Base-by-base conservation (phyloP, 208 protist genomes). In the Trypanosoma cruzi region DNA sequence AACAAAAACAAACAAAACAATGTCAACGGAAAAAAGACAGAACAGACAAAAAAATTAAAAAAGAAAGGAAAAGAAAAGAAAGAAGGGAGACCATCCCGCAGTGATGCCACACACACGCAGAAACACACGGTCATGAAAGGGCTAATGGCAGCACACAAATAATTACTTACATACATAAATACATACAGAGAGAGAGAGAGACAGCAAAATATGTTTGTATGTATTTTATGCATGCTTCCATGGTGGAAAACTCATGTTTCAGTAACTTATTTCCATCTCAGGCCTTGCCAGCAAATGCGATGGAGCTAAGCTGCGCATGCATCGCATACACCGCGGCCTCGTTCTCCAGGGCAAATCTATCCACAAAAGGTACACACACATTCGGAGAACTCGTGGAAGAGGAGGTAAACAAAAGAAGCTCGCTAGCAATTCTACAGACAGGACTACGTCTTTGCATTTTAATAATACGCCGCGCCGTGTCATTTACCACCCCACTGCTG, bases 301-400 rank as follows among this genome's bases (percentile, higher is more conserved):
- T 78, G 16, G 49, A 46, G 22, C 63, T 78, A 7, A 82, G 71
- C 46, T 77, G 42, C 36, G 65, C 44, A 37, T 74, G 31, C 53
- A 82, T 40, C 1, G 56, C 46, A 49, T 50, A 40, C 31, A 77
- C 62, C 34, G 48, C 40, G 1, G 16, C 55, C 61, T 8, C 50
- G 58, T 77, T 66, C 34, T 52, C 48, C 28, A 65, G n/a, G 16
- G 34, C 49, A 22, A 48, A 31, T 50, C n/a, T 24, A 49, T 75
- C 70, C 0, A 69, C 55, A 66, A 75, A 75, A 7, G 46, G 53
- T 13, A 58, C 24, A 26, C n/a, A 5, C 63, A 73, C 59, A 46
- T 57, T 65, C 29, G 67, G 40, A 26, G 58, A 29, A n/a, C 6
- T 32, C 4, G n/a, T 8, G 28, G 13, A 50, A 40, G 13, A 50